Base-by-base conservation (phyloP, 768 basidiomycete species). In the Crucibulum laeve region DNA sequence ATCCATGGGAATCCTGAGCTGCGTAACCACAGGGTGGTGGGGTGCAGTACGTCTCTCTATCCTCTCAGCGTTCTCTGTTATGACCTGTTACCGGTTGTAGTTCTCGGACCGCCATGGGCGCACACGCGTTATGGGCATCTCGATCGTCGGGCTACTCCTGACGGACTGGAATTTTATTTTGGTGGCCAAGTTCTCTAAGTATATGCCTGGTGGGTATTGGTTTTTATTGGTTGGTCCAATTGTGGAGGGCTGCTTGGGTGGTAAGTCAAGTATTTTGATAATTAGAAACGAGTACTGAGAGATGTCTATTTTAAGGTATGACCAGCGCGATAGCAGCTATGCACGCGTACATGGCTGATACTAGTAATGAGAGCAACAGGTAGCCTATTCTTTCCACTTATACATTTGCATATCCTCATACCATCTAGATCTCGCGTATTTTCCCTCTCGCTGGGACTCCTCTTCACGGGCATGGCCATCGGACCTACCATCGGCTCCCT, bases 21-120 rank as follows among this genome's bases (percentile, higher is more conserved):
- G 87, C 48, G 55, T 93, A 25, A 91, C 90, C 2, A 82, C 84
- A 10, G 88, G 79, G 2, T 93, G 82, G 78, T 95, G 92, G 92
- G 85, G 87, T 43, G 74, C 83, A 42, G 85, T 87, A 61, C 60
- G 83, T 69, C 3, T 34, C 36, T 34, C 13, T 15, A 15, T 8
- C 35, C 42, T 18, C 24, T 25, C 14, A 17, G 8, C 25, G 4
- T 14, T 25, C 34, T 37, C 18, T 43, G 22, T 38, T 10, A 15
- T 14, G 14, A 40, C 23, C 37, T 32, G 24, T 10, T 25, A 25
- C 23, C 4, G 11, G 19, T 5, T 24, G 19, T 30, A 90, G 81
- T 72, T 84, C 34, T 89, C 87, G 4, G 92, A 96, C 63, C 74
- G 86, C 13, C 63, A 76, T 56, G 92, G 92, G 8, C 79, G 92